phyloP scores from a whole-genome alignment of 371 early-diverging fungal species.

The Mucor irregularis region DNA sequence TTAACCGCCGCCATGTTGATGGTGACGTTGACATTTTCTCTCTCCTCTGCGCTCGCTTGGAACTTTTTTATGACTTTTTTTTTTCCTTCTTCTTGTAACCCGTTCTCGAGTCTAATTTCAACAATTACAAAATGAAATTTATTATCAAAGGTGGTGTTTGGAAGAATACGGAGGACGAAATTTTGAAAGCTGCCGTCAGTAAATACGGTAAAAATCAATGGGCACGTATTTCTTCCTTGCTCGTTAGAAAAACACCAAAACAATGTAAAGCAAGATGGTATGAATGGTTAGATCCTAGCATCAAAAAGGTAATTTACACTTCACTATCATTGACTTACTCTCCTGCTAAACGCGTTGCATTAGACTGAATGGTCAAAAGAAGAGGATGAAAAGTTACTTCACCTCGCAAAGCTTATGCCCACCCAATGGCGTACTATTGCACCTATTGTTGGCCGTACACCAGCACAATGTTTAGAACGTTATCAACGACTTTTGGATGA shows the following conservation, averaged over 20 bases:
- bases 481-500: constrained; percentile 95
- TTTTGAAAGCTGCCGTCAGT: constrained; percentile 96
- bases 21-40: too few relatives aligned
- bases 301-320: constrained; percentile 76
- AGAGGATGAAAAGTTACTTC: constrained; percentile 96
- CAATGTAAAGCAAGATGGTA: constrained; percentile 99
- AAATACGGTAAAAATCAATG: constrained; percentile 99
- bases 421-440: constrained; percentile 99
- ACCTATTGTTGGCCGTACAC: constrained; percentile 96
- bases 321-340: too few relatives aligned
- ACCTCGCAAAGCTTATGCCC: constrained; percentile 98
- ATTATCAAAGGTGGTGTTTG: constrained; percentile 77
- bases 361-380: constrained; percentile 97
- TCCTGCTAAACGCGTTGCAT: background rate
- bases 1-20: too few relatives aligned
- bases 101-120: background rate
- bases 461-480: constrained; percentile 96
- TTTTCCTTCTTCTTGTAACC: background rate
- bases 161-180: constrained; percentile 96
- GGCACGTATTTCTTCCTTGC: constrained; percentile 96
- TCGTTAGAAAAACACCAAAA: constrained; percentile 94
- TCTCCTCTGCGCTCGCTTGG: too few relatives aligned
- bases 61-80: background rate
- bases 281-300: constrained; percentile 98
- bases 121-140: constrained; percentile 27